Percentiles rank a stretch among this genome's conserved stretches.
phyloP scores from a whole-genome alignment of 345 rosid genomes.

The Ceriops decandra region DNA sequence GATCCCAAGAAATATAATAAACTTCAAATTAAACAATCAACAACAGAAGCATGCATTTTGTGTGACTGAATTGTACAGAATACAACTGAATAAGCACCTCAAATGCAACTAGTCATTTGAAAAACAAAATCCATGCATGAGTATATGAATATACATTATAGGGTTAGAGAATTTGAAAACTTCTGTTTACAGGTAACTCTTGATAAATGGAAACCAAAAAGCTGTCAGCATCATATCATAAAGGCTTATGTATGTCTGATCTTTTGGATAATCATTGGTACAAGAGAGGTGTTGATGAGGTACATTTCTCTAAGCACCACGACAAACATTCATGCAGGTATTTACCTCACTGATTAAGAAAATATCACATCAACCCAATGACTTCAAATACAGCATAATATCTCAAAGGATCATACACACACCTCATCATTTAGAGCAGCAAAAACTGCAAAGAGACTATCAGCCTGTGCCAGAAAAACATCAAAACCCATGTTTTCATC shows the following conservation, averaged over 20 bases:
- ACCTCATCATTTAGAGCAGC: conserved; percentile 99
- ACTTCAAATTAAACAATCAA: neutral
- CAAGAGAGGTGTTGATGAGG: no score
- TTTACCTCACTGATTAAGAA: neutral
- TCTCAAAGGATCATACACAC: neutral
- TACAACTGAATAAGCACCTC: neutral
- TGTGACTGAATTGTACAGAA: neutral
- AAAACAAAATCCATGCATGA: neutral
- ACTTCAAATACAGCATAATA: neutral
- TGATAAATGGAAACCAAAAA: no score
- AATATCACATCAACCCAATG: neutral
- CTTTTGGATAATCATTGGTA: no score
- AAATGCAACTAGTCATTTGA: neutral
- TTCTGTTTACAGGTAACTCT: no score
- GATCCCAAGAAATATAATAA: neutral
- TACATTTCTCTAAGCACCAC: no score
- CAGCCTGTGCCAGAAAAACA: conserved; percentile 94
- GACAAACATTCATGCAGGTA: no score
- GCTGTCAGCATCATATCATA: no score
- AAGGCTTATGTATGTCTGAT: no score
- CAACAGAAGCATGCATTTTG: conserved; percentile 4
- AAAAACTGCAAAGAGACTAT: conserved; percentile 90
- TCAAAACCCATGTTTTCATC: conserved; percentile 81
- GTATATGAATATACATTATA: neutral
- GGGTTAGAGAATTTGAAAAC: neutral